Conservation (phyloP, 768 basidiomycete species). For the Mycena belliarum region DNA sequence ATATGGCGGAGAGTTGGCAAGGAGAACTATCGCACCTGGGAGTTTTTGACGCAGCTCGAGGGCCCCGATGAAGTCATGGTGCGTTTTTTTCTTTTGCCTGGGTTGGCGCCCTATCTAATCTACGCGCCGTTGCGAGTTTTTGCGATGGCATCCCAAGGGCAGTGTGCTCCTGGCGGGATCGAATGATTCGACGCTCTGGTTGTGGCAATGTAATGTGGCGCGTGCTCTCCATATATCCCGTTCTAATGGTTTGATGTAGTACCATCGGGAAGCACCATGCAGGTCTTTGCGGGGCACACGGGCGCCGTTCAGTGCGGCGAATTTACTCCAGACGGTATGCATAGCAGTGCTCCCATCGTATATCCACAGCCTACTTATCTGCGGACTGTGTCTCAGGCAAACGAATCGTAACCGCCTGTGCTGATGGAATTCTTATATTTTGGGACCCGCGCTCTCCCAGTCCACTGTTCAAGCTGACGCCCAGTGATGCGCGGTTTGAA, state of each 20-base stretch:
- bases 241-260: conserved; percentile 39
- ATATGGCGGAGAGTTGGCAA: conserved; percentile 87
- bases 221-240: not conserved
- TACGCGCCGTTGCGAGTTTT: conserved; percentile 59
- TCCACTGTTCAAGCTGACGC: conserved; percentile 79
- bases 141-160: conserved; percentile 97
- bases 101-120: not conserved
- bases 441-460: conserved; percentile 87
- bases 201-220: conserved; percentile 85
- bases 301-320: conserved; percentile 82
- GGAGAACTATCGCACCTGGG: conserved; percentile 80
- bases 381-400: conserved; percentile 55
- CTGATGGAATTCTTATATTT: conserved; percentile 77
- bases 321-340: conserved; percentile 86
- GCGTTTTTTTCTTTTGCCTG: conserved; percentile 29
- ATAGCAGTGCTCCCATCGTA: not conserved
- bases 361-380: conserved; percentile 7
- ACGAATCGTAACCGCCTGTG: conserved; percentile 84
- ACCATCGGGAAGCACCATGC: conserved; percentile 93
- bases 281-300: conserved; percentile 91
- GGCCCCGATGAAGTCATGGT: conserved; percentile 97
- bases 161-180: conserved; percentile 86
- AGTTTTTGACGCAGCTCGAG: conserved; percentile 89
- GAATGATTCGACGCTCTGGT: conserved; percentile 92
- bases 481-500: conserved; percentile 71